Percentiles rank a stretch among this genome's conserved stretches.
Conservation (phyloP, 2,329 filamentous ascomycete genomes). For the Lasiodiplodia gonubiensis region DNA sequence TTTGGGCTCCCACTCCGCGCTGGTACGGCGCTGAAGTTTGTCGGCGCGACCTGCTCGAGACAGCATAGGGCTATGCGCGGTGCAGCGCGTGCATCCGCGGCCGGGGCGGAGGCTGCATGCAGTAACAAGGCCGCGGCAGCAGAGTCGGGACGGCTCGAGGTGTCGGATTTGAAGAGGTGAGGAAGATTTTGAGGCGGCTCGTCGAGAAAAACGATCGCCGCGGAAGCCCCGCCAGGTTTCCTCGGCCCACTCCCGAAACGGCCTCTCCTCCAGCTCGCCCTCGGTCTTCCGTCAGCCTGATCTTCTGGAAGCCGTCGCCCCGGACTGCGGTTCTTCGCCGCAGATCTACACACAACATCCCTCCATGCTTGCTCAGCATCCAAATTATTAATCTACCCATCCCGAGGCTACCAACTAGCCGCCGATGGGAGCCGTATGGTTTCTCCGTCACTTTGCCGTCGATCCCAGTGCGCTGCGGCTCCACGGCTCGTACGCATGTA, state of each 20-base stretch:
- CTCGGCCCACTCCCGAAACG: neutral
- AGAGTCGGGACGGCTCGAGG: too few species aligned
- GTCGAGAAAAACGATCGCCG: neutral
- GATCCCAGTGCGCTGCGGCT: constrained; percentile 3
- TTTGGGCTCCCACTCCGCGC: neutral
- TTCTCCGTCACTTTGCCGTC: neutral
- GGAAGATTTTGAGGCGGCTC: neutral
- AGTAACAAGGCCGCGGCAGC: constrained; percentile 1
- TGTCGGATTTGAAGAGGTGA: neutral
- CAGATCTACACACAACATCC: neutral
- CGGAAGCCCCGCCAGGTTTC: constrained; percentile 9
- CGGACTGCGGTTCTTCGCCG: neutral
- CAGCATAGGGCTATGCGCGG: constrained; percentile 6
- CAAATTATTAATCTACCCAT: neutral
- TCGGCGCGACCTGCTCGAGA: constrained; percentile 21
- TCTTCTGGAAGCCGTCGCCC: constrained; percentile 19
- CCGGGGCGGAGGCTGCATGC: constrained; percentile 18
- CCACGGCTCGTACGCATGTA: constrained; percentile 7
- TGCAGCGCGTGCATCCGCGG: neutral
- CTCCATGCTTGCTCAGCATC: constrained; percentile 16
- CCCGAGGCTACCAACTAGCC: neutral
- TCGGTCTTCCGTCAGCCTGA: neutral
- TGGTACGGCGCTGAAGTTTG: constrained; percentile 22
- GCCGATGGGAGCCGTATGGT: neutral
- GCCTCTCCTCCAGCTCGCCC: neutral